Evolutionary conservation across 345 rosid species (phyloP), one percentile per base, ranked within the genome.

Genomic region (thale cress (Arabidopsis thaliana)): DNA sequence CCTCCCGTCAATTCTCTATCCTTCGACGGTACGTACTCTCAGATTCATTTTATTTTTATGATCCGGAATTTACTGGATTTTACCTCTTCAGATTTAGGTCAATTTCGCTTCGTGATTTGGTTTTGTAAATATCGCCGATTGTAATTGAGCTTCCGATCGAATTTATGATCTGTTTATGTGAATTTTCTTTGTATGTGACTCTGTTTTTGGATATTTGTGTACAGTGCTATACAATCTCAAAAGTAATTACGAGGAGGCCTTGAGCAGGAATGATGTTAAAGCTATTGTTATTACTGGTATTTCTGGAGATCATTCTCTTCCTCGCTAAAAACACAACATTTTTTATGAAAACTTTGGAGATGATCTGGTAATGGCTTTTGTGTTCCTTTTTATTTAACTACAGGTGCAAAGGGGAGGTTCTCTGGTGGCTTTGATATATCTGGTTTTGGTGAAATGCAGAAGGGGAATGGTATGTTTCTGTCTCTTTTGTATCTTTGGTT

Each of bases 381-480:
- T 10, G 5, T 40, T 40, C 37, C 7, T 5, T 11, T 41, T 41
- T 41, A 4, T 13, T 1, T 67, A 44, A 79, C 57, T 67, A 57
- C 86, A 92, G 99, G 98, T 67, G 89, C 87, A 20, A 93, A 87
- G 34, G 98, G 95, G 49, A 96, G 82, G 80, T 96, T 96, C 80
- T 93, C 97, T 72, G 98, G 98, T 72, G 99, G 99, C 50, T 93
- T 91, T 84, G 99, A 93, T 77, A 90, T 96, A 50, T 41, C 90
- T 28, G 83, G 86, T 45, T 96, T 96, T 57, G 87, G 87, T 51
- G 86, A 80, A 65, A n/a, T 93, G 50, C 93, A 83, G 77, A 62
- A 71, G 41, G 96, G 90, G 75, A 82, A 80, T 4, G 77, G 99
- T 88, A 80, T 73, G 79, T 76, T 55, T 34, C 48, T 11, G 1